Percentiles rank a stretch among this genome's conserved stretches.
phyloP scores from a whole-genome alignment of 1,284 basidiomycete genomes.

The Gomphus bonarii region DNA sequence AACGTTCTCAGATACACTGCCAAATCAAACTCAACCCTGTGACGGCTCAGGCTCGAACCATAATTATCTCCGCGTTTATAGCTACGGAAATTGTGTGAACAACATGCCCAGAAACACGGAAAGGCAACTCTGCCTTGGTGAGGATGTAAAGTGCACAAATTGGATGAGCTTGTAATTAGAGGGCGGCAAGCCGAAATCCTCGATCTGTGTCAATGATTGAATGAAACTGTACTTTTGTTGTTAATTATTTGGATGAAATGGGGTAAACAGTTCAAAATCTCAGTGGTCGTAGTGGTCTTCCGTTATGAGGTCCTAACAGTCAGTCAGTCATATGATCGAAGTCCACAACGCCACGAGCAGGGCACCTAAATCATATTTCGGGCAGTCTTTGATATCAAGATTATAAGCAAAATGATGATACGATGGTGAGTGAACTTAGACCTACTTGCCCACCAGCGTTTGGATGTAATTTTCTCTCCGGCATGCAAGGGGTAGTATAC shows the following conservation, averaged over 20 bases:
- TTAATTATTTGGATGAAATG: not conserved
- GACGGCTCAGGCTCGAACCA: too few relatives aligned
- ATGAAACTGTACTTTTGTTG: too few relatives aligned
- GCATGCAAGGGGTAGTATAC: constrained; percentile 15
- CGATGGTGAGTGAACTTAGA: not conserved
- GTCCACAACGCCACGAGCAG: not conserved
- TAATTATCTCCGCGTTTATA: too few relatives aligned
- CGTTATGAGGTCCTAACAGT: not conserved
- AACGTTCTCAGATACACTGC: too few relatives aligned
- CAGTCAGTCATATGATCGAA: not conserved
- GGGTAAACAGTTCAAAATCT: not conserved
- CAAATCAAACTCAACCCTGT: too few relatives aligned
- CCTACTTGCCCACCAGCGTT: constrained; percentile 17
- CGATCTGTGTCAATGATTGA: too few relatives aligned
- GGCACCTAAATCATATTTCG: constrained; percentile 8
- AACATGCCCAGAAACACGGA: too few relatives aligned
- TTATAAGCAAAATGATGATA: not conserved
- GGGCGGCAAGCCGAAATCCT: too few relatives aligned
- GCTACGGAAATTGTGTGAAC: too few relatives aligned
- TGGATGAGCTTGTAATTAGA: too few relatives aligned
- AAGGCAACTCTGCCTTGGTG: too few relatives aligned
- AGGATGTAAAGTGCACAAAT: too few relatives aligned
- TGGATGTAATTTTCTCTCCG: constrained; percentile 11
- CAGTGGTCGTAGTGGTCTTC: not conserved
- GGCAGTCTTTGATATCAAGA: not conserved